Evolutionary conservation across 495 filamentous ascomycete genomes (phyloP), one percentile per base, ranked within the genome.

Genomic region (Penicillium coffeae): DNA sequence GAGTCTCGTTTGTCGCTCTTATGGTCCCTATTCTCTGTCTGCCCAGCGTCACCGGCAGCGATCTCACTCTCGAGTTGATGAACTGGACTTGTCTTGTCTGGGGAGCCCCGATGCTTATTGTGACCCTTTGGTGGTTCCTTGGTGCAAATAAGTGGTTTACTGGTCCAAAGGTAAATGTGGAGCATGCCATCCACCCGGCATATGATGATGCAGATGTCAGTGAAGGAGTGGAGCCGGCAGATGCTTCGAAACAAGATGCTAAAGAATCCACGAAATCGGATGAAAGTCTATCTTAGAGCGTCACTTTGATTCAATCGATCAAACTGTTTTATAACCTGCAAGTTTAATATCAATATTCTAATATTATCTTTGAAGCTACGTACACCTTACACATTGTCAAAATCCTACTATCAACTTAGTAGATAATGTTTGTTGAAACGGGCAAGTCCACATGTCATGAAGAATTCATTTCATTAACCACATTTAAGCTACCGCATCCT

Each of bases 21-120:
- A 89, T 90, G 85, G 66, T 89, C 32, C 87, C 87, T 3, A 86
- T 90, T 18, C 64, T 90, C 38, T 88, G 84, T 64, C 71, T 90
- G 30, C 87, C 87, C 6, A 79, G 75, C 44, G 66, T 72, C 3
- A 79, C 67, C 5, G 84, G 83, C 3, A 64, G 50, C 0, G 70
- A 88, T 64, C 56, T 89, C 27, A 78, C 73, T 34, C 69, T 59
- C 21, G 73, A 79, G 32, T 34, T 71, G 46, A 89, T 89, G 86
- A 89, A 88, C 51, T 89, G 86, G 86, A 90, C 87, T 3, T 75
- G 72, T 60, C 72, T 89, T 27, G 87, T 90, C 22, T 90, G 85
- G 59, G 86, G 84, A n/a, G 81, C 59, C 13, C 82, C 82, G 10
- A 86, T 85, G 82, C 32, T 81, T 8, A 64, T 74, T 3, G 75